phyloP scores from a whole-genome alignment of 306 rosid species.

The Fragaria nilgerrensis region DNA sequence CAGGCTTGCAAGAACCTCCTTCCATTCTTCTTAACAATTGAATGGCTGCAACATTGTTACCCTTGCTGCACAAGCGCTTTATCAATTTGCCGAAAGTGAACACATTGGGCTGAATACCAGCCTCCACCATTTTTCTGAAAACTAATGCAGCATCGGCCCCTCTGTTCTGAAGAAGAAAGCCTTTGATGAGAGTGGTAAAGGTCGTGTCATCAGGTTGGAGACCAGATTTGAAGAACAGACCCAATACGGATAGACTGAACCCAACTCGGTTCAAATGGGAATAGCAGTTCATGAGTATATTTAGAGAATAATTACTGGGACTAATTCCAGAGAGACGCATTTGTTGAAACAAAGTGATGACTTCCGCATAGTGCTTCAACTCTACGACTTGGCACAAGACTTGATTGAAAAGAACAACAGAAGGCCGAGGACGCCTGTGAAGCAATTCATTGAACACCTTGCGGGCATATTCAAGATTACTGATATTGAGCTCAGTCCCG shows the following conservation, averaged over 20 bases:
- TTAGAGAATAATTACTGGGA: conserved; percentile 22
- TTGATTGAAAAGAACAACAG: neutral
- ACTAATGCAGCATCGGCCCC: neutral
- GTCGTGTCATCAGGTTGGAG: conserved; percentile 19
- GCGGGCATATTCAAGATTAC: neutral
- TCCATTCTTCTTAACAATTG: conserved; percentile 21
- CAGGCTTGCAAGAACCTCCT: conserved; percentile 13
- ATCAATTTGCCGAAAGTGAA: neutral
- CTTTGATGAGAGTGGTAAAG: neutral
- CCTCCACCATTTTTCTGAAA: neutral
- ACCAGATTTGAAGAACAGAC: conserved; percentile 27
- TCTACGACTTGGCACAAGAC: neutral
- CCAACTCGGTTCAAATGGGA: conserved; percentile 7
- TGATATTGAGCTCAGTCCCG: neutral
- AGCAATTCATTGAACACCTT: neutral
- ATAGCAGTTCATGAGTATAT: conserved; percentile 36
- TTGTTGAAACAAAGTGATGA: conserved; percentile 21
- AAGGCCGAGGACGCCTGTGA: neutral
- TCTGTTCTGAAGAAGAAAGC: neutral
- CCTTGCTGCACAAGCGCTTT: neutral
- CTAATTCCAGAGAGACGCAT: neutral
- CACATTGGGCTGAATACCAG: neutral
- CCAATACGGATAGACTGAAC: conserved; percentile 13
- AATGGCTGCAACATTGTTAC: neutral
- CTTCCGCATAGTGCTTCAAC: neutral